Base-by-base conservation (phyloP, 1,139 yeast species). In the Sugiyamaella japonica region DNA sequence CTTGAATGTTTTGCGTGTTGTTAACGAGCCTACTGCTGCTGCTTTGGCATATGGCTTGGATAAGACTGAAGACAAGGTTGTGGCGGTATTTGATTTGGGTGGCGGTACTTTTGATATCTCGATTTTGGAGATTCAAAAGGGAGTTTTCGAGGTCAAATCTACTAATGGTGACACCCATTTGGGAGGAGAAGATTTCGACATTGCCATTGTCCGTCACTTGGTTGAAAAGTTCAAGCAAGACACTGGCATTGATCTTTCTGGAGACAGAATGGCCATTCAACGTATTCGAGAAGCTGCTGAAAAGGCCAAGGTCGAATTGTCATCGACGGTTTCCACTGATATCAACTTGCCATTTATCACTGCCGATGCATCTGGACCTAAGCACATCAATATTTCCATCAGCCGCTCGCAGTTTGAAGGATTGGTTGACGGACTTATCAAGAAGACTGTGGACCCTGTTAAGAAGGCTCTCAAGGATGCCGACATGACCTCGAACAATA, bases 281-380 rank as follows among this genome's bases (percentile, higher is more conserved):
- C 89, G 99, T 81, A 91, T 95, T 77, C 89, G 99, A 82, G 99
- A 93, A 81, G 99, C 99, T 66, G 96, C 98, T 64, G 99, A 93
- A 82, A 91, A 93, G 86, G 99, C 99, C 71, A 93, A 93, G 87
- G 90, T 90, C 71, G 98, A 91, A 79, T 84, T 91, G 72, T 91
- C 99, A 47, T 89, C 97, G 47, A 89, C 97, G 63, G 85, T 88
- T 59, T 78, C 91, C 62, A 91, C 99, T 66, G 98, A 93, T 74
- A 84, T 93, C 72, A 91, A 91, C 84, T 83, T 93, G 72, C 99
- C 99, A 64, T 93, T 93, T 80, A 91, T 93, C 75, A 91, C 95
- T 65, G 95, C 95, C 62, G 79, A 88, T 70, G 96, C 97, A 61
- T 82, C 95, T 52, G 98, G 98, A 75, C 98, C 98, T 77, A 91